Base-by-base conservation (phyloP, 2,329 filamentous ascomycete genomes). In the Colletotrichum liaoningense region DNA sequence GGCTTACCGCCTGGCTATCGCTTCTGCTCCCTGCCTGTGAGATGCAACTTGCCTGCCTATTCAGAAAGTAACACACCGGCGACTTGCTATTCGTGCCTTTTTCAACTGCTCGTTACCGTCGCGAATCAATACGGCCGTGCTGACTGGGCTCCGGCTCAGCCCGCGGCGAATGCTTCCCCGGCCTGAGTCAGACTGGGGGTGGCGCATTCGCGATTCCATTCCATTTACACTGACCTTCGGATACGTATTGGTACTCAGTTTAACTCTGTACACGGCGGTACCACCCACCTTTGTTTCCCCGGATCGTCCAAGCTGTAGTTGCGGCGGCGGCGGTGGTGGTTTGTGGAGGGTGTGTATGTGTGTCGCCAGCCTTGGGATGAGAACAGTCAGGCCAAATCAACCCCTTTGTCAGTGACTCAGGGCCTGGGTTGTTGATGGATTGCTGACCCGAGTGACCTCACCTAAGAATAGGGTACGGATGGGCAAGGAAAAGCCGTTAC, bases 181-280 rank as follows among this genome's bases (percentile, higher is more conserved):
- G 66, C 67, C 70, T 73, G 70, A 73, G 66, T 73, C 70, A 70
- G 70, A 64, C 58, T 64, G 70, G 66, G 65, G 70, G 66, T 72
- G 70, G 70, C 70, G 70, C 70, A 33, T 46, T n/a, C 30, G 54
- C 24, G 19, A 55, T 55, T 28, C 49, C 30, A 42, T 64, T 49
- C 49, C 30, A 42, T 64, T 49, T 57, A 55, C 63, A 67, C 24
- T 49, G 26, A 55, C 26, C 58, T 60, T 38, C 30, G 26, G 19
- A 35, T 38, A 60, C n/a, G 52, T 24, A 42, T 3, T 14, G 14
- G 6, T 7, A 58, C 58, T 24, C 16, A 33, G 26, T 26, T 16
- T 52, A 26, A 19, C 12, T 26, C 28, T 30, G 56, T 57, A 26
- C 49, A 46, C 30, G 19, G 30, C 63, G 38, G 55, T 70, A 59